Conservation (phyloP, 768 basidiomycete genomes). For the Kwoniella shandongensis region DNA sequence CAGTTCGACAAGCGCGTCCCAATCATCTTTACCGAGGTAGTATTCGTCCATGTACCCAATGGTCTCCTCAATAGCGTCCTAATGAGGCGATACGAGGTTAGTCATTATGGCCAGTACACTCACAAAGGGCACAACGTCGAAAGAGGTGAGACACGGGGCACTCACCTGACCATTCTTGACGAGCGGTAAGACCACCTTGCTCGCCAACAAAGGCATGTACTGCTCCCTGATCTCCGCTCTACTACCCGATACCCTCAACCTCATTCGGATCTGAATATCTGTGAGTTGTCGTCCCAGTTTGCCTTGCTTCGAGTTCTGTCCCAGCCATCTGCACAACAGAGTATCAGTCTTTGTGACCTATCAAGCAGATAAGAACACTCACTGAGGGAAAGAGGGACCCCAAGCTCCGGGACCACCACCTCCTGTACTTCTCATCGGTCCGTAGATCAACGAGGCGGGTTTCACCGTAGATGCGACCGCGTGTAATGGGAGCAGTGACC, state of each 20-base stretch:
- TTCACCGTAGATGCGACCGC: slow-evolving; percentile 85
- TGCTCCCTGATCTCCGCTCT: slow-evolving; percentile 84
- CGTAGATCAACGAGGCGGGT: slow-evolving; percentile 82
- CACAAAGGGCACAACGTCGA: too few relatives aligned
- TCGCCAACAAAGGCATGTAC: slow-evolving; percentile 85
- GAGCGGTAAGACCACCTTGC: slow-evolving; percentile 75
- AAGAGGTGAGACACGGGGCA: too few relatives aligned
- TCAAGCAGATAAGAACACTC: slow-evolving; percentile 45
- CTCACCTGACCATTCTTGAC: slow-evolving; percentile 71
- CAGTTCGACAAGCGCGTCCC: slow-evolving; percentile 92
- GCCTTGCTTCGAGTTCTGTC: slow-evolving; percentile 90
- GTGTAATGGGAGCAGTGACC: slow-evolving; percentile 91
- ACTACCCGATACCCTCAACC: slow-evolving; percentile 87
- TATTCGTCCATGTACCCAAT: slow-evolving; percentile 92
- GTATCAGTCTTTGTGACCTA: background rate
- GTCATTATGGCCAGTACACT: too few relatives aligned
- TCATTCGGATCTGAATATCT: slow-evolving; percentile 94
- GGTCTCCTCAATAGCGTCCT: slow-evolving; percentile 77
- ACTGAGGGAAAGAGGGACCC: slow-evolving; percentile 73
- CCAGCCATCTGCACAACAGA: slow-evolving; percentile 72
- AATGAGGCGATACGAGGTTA: too few relatives aligned
- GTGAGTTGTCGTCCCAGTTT: slow-evolving; percentile 77
- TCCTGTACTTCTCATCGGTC: slow-evolving; percentile 50
- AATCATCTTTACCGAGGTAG: slow-evolving; percentile 88
- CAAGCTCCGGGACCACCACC: slow-evolving; percentile 32